Base-by-base conservation (phyloP, 2,329 filamentous ascomycete genomes). In the Chrysoporthe cubensis region DNA sequence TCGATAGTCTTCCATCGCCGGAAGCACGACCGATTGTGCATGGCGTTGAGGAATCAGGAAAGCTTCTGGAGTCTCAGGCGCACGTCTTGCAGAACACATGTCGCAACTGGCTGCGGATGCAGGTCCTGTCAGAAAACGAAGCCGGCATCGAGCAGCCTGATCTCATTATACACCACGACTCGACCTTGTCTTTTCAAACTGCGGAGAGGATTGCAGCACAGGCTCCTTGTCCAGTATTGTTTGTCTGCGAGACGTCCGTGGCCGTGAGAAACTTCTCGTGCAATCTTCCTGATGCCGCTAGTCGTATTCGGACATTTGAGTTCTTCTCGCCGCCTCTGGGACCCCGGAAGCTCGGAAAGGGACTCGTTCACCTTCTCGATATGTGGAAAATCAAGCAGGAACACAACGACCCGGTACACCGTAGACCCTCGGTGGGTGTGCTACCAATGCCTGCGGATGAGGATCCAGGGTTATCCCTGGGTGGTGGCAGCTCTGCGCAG, bases 261-360 rank as follows among this genome's bases (percentile, higher is more conserved):
- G 72, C 72, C 11, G 78, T 76, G 1, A 75, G 77, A 66, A 62
- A 74, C 54, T 34, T 69, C 59, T 67, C 65, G 32, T 46, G 40
- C 48, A 67, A 67, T 13, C 57, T 67, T 1, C 64, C 73, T 48
- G 66, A 74, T 50, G 67, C 71, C n/a, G 63, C 69, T 32, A 67
- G 69, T 69, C 37, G 71, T 46, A 66, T 67, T 18, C 73, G 72
- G 1, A 69, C 79, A 16, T 74, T 78, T 11, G 79, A 80, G 60
- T 80, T 78, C 56, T 75, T 79, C 21, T 79, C 78, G 1, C 79
- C 79, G 60, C 79, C 79, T 75, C 78, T 78, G 4, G 79, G 79
- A 0, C 78, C 79, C 6, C 77, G 77, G 21, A 80, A 80, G 66
- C 72, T 80, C 0, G 77, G 78, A 16, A 77, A 77, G 26, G 72